These are phyloP conservation scores for Colletotrichum magnum DNA, from an alignment of 2,329 filamentous ascomycete species.

Conservation along the genomic window DNA sequence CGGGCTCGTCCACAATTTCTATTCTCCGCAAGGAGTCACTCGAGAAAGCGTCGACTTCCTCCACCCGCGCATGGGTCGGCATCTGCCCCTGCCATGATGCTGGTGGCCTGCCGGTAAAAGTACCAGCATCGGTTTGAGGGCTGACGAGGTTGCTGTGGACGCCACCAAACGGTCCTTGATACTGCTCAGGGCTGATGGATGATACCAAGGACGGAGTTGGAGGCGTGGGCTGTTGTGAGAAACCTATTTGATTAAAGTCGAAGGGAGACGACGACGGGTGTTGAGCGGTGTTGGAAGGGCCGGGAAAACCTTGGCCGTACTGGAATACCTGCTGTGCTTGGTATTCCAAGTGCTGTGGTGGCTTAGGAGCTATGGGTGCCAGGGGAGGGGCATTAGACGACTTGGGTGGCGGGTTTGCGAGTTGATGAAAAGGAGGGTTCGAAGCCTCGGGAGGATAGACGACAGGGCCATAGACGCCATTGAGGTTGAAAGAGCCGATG, in stretches of 20 bases:
- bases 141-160: slow-evolving; percentile 24
- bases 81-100: slow-evolving; percentile 17
- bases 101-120: slow-evolving; percentile 12
- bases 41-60: slow-evolving; percentile 8
- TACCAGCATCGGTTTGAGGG: slow-evolving; percentile 26
- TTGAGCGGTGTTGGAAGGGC: slow-evolving; percentile 39
- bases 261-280: slow-evolving; percentile 30
- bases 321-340: slow-evolving; percentile 48
- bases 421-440: slow-evolving; percentile 61
- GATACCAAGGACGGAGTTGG: slow-evolving; percentile 37
- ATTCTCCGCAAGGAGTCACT: neutral
- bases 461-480: slow-evolving; percentile 60
- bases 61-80: slow-evolving; percentile 6
- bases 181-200: slow-evolving; percentile 38
- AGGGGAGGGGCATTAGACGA: slow-evolving; percentile 55
- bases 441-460: slow-evolving; percentile 61
- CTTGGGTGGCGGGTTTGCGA: slow-evolving; percentile 58
- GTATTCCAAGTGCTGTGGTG: slow-evolving; percentile 55
- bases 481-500: slow-evolving; percentile 68
- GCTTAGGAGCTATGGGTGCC: slow-evolving; percentile 68
- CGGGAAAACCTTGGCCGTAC: slow-evolving; percentile 49
- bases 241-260: slow-evolving; percentile 45
- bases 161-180: slow-evolving; percentile 31
- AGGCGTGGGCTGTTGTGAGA: slow-evolving; percentile 36
- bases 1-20: slow-evolving; percentile 13